Evolutionary conservation across 2,329 filamentous ascomycete species (phyloP).

Genomic region (Diaporthe citri): DNA sequence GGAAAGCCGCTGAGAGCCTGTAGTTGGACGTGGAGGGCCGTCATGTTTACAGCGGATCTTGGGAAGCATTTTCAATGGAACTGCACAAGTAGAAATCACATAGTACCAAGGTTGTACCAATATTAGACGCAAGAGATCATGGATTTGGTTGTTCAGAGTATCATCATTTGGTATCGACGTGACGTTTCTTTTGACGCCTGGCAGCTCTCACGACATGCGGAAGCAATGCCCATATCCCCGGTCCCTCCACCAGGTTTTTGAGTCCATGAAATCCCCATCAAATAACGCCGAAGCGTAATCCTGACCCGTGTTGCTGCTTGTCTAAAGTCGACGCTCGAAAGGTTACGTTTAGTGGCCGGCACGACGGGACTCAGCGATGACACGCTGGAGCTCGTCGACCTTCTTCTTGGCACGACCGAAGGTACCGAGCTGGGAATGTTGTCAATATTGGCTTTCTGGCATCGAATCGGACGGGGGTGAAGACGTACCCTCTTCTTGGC

Average conservation of each 20-base stretch:
- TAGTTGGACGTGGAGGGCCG: background rate
- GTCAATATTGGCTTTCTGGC: constrained; percentile 43
- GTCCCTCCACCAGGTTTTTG: constrained; percentile 21
- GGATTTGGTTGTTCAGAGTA: constrained; percentile 20
- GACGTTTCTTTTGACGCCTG: constrained; percentile 25
- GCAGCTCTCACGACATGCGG: constrained; percentile 16
- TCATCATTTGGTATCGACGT: constrained; percentile 33
- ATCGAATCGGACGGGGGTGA: background rate
- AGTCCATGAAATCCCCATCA: constrained; percentile 28
- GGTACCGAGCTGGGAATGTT: constrained; percentile 83
- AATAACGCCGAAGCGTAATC: constrained; percentile 30
- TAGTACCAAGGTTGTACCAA: background rate
- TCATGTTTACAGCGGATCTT: background rate
- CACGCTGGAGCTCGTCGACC: constrained; percentile 98
- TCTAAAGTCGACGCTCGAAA: constrained; percentile 31
- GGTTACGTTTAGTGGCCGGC: constrained; percentile 65
- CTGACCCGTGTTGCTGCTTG: constrained; percentile 27
- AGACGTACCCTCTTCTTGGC: constrained; percentile 95
- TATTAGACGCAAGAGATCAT: constrained; percentile 4
- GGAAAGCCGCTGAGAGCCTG: background rate
- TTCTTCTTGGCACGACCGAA: constrained; percentile 99
- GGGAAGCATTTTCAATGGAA: background rate
- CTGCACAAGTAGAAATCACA: background rate
- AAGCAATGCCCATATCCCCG: constrained; percentile 14
- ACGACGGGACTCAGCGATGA: constrained; percentile 95